A percentile compares a stretch with the other conserved stretches of the same genome.
Conservation (phyloP, 352 stramenopile species). For the Pythium folliculosum region DNA sequence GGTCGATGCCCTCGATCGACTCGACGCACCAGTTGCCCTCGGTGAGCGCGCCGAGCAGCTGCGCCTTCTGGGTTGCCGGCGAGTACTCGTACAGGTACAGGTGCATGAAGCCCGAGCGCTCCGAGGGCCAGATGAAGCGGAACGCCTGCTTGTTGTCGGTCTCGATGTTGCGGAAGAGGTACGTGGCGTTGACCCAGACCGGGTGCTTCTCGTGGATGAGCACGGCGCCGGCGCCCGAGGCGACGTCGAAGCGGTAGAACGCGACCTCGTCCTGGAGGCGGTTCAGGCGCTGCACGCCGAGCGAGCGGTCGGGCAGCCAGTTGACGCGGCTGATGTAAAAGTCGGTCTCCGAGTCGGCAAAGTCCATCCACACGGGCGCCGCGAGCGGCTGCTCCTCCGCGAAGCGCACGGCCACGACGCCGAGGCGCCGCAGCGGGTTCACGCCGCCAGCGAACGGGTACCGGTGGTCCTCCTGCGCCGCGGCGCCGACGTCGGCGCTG, state of each 20-base stretch:
- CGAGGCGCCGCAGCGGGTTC: conserved; percentile 90
- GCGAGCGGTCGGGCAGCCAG: conserved; percentile 93
- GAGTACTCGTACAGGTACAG: conserved; percentile 96
- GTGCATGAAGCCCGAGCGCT: conserved; percentile 94
- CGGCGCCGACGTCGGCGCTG: conserved; percentile 55
- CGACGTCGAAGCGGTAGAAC: conserved; percentile 82
- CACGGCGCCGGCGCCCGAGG: conserved; percentile 59
- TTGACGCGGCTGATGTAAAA: conserved; percentile 93
- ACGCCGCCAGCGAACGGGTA: conserved; percentile 93
- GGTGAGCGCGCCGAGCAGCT: conserved; percentile 64
- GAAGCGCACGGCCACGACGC: conserved; percentile 57
- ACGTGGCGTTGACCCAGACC: conserved; percentile 95
- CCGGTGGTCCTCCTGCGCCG: conserved; percentile 78
- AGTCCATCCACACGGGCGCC: conserved; percentile 78
- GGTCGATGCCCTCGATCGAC: conserved; percentile 81
- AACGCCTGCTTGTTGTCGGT: conserved; percentile 80
- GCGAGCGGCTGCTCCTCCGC: conserved; percentile 31
- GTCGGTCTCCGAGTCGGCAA: conserved; percentile 54
- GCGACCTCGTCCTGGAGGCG: conserved; percentile 71
- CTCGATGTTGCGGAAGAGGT: conserved; percentile 91
- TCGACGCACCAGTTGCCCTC: conserved; percentile 75
- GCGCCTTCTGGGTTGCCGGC: conserved; percentile 33
- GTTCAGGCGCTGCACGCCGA: conserved; percentile 90
- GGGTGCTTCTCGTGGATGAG: conserved; percentile 90
- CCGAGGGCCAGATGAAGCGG: conserved; percentile 95